These are phyloP conservation scores for Ceratocystis lukuohia DNA, from an alignment of 2,329 filamentous ascomycete species.

Conservation along the genomic window DNA sequence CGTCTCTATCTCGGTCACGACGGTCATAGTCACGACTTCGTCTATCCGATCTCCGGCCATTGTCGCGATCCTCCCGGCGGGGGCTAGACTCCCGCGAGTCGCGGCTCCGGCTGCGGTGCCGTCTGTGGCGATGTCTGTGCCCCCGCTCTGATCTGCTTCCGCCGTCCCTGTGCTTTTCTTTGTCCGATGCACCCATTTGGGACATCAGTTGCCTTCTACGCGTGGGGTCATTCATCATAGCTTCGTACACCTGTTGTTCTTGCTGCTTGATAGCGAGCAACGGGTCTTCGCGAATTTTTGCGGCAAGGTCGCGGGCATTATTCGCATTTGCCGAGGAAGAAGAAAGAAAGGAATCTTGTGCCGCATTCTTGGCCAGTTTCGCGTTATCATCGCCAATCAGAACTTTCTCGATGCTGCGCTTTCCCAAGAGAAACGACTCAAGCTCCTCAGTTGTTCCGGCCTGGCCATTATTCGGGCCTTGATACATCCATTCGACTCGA, in stretches of 20 bases:
- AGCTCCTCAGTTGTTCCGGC: constrained; percentile 73
- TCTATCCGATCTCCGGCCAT: constrained; percentile 12
- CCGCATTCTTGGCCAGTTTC: constrained; percentile 62
- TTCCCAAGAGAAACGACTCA: constrained; percentile 85
- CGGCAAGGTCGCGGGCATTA: constrained; percentile 62
- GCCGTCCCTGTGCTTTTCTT: constrained; percentile 22
- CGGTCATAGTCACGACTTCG: constrained; percentile 10
- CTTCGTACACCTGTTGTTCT: constrained; percentile 68
- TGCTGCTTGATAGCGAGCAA: constrained; percentile 86
- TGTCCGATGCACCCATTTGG: constrained; percentile 43
- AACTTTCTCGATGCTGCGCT: constrained; percentile 72
- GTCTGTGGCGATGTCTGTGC: constrained; percentile 11
- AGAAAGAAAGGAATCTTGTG: constrained; percentile 38
- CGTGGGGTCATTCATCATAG: constrained; percentile 65
- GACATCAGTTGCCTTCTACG: constrained; percentile 54
- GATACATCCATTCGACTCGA: constrained; percentile 97
- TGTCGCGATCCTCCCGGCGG: neutral
- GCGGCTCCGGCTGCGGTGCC: constrained; percentile 12
- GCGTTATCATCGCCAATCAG: constrained; percentile 70
- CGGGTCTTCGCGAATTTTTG: constrained; percentile 83
- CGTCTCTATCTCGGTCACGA: constrained; percentile 7
- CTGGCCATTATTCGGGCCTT: constrained; percentile 66
- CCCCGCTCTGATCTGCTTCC: constrained; percentile 29
- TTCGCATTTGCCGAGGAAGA: constrained; percentile 53
- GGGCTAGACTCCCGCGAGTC: constrained; percentile 15